A percentile compares a stretch with the other conserved stretches of the same genome.
Evolutionary conservation across 2,329 filamentous ascomycete genomes (phyloP).

Genomic region (Dactylellina sp.): DNA sequence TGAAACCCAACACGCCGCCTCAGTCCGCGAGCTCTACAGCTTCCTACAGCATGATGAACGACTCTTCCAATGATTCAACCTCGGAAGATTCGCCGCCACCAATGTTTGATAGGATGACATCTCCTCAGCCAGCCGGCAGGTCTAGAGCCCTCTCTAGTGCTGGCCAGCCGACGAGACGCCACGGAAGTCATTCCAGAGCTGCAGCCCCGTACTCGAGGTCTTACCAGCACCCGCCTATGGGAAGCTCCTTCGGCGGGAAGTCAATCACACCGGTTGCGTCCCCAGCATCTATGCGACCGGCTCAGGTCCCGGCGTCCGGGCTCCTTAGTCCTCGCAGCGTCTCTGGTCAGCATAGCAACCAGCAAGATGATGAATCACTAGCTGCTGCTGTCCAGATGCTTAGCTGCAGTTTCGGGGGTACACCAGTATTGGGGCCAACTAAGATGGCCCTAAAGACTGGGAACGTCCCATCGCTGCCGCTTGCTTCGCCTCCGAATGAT

Average conservation of each 20-base stretch:
- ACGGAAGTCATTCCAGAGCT: constrained; percentile 59
- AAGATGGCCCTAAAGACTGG: constrained; percentile 77
- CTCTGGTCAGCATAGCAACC: constrained; percentile 67
- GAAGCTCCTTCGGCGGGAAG: constrained; percentile 53
- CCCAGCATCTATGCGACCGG: constrained; percentile 66
- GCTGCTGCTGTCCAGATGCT: constrained; percentile 90
- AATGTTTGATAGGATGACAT: constrained; percentile 72
- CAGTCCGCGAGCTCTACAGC: constrained; percentile 68
- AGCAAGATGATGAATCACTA: constrained; percentile 86
- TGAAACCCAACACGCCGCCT: constrained; percentile 78
- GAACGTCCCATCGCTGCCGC: constrained; percentile 86
- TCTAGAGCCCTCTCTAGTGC: constrained; percentile 62
- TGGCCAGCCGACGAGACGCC: constrained; percentile 58
- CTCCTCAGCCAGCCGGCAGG: constrained; percentile 65
- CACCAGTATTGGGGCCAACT: constrained; percentile 73
- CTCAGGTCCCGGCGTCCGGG: constrained; percentile 55
- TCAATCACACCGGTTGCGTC: constrained; percentile 68
- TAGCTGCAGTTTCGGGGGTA: constrained; percentile 89
- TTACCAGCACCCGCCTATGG: constrained; percentile 53
- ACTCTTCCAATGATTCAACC: constrained; percentile 77
- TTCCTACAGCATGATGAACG: constrained; percentile 59
- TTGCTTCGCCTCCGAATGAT: constrained; percentile 75
- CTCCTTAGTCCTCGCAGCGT: constrained; percentile 50
- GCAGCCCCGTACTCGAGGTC: constrained; percentile 56
- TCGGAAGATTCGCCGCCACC: constrained; percentile 94